Base-by-base conservation (phyloP, 2,329 filamentous ascomycete species). In the Aspergillus proliferans region DNA sequence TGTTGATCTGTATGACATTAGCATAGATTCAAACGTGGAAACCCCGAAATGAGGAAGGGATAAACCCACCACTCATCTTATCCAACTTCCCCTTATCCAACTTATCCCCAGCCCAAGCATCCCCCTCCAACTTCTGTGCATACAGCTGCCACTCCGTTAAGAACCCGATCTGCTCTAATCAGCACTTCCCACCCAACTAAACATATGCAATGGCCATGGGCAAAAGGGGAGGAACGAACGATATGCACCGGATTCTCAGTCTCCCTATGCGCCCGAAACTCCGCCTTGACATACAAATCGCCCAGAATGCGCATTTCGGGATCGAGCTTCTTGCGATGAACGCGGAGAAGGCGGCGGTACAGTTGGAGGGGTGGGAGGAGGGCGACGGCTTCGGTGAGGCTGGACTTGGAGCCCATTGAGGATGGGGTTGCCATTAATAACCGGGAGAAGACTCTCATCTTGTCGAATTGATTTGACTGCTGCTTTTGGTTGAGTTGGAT, bases 101-200 rank as follows among this genome's bases (percentile, higher is more conserved):
- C 67, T 85, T 92, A 55, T 88, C 88, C 1, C 86, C 92, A 51
- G 80, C 77, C 93, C 93, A 97, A 0, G 78, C 69, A 47, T 95
- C 86, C 0, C 91, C 92, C 64, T 97, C 92, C 14, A 98, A 74
- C 65, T 89, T 85, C 67, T 98, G 92, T 2, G 90, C 91, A 65
- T 97, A 98, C 46, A 88, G 74, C 69, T 98, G 93, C 92, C 92
- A 98, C 69, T 97, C 91, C 0, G 88, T 92, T 58, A 98, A 77
- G 69, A 98, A 98, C 1, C 92, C 93, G 60, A 97, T 89, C 89
- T 95, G 57, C 12, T 36, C 48, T 33, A 7, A 41, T 8, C 24
- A 24, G 53, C 39, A 50, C 46, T 24, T 26, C 41, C n/a, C 22
- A 14, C 10, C 15, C 15, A 15, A 15, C 15, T 15, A 15, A 15